These are phyloP conservation scores for Boechera divaricarpa DNA, from an alignment of 345 rosid genomes.

Conservation along the genomic window DNA sequence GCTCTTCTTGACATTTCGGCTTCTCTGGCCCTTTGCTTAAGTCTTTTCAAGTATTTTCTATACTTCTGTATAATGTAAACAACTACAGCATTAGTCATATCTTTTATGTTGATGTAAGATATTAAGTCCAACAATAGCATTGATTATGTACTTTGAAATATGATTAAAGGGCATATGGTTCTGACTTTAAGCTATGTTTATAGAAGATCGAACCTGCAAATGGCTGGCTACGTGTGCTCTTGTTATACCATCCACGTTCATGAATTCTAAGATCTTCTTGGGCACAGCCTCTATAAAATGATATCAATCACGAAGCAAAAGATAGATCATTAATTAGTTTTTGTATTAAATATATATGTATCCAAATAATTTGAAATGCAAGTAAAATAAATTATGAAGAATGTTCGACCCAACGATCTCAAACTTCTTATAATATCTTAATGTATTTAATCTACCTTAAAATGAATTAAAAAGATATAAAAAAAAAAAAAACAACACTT, in stretches of 20 bases:
- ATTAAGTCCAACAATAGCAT: conserved; percentile 2
- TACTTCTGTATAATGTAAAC: conserved; percentile 56
- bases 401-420: background rate
- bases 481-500: background rate
- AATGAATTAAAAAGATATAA: background rate
- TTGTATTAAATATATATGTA: background rate
- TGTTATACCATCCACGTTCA: conserved; percentile 59
- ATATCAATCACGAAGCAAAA: conserved; percentile 18
- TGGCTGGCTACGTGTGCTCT: conserved; percentile 72
- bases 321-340: background rate
- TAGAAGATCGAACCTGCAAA: conserved; percentile 60
- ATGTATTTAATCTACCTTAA: background rate
- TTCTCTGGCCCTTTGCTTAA: conserved; percentile 32
- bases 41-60: conserved; percentile 48
- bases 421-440: background rate
- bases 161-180: background rate
- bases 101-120: background rate
- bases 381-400: background rate
- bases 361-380: background rate
- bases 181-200: background rate
- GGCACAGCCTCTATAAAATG: conserved; percentile 65
- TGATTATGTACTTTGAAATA: background rate
- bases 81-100: conserved; percentile 14
- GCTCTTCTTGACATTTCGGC: background rate
- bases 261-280: conserved; percentile 58